Evolutionary conservation across 441 rosid species (phyloP), one percentile per base, ranked within the genome.

Genomic region (Erodium chrysanthum): DNA sequence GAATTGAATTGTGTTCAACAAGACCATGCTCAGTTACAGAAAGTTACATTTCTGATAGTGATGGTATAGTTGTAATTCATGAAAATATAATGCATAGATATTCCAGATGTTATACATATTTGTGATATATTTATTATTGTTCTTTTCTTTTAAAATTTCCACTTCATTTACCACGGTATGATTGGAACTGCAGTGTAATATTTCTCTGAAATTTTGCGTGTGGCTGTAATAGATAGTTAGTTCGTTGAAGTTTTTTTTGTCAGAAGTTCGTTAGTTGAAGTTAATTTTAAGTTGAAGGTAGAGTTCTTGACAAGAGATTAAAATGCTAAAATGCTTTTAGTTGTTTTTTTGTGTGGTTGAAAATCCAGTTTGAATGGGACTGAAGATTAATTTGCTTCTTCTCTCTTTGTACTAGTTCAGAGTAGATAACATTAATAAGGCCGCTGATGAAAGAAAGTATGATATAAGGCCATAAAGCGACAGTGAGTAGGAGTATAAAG

Each of bases 391-490:
- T 42, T 11, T 42, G 48, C 4, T 10, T 11, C 2, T 4, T 11
- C 48, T 42, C 48, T 42, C 42, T 6, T 11, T 46, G 7, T 14
- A 14, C 18, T 46, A n/a, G 54, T 46, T 46, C n/a, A 46, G 54
- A 0, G 54, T 44, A 18, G 61, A 56, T 56, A 21, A 20, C 25
- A 56, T 18, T 56, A 56, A n/a, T n/a, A n/a, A n/a, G n/a, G n/a
- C n/a, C n/a, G n/a, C n/a, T n/a, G n/a, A n/a, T n/a, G n/a, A n/a
- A n/a, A n/a, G n/a, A n/a, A n/a, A 56, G 61, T 10, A 56, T 9
- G 62, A 56, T 56, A 10, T 56, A 10, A 56, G 62, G 62, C 62
- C 27, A 21, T 17, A 56, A 21, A 56, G 27, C n/a, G 62, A 56
- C 17, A 21, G 62, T 56, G 62, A 56, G 62, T 20, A 1, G n/a